Base-by-base conservation (phyloP, 192 early-diverging fungal species). In the Backusella psychrophila region DNA sequence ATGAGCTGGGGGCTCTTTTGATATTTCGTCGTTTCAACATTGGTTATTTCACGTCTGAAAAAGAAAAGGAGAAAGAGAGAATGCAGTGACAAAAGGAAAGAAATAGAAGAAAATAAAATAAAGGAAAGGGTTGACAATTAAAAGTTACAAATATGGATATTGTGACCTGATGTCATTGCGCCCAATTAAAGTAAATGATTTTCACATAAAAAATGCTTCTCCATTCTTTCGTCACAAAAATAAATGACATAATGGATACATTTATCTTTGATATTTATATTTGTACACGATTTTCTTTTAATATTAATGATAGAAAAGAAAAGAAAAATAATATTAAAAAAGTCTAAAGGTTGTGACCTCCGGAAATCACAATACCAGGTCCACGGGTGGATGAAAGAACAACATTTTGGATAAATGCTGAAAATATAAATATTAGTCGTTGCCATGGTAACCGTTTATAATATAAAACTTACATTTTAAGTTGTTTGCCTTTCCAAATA, bases 331-430 rank as follows among this genome's bases (percentile, higher is more conserved):
- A 63, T 29, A 63, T 29, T 63, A 63, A 63, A 26, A 63, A 56
- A 41, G 34, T 78, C 70, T 78, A 78, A 26, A 78, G 71, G 44
- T 36, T 46, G 39, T 79, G 83, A 33, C 86, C 89, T 75, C 83
- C 86, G 35, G 85, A 83, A 52, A 93, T 77, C 26, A 85, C 88
- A 66, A 93, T 80, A 29, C 90, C 91, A 11, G 91, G 91, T 42
- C 90, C 91, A 49, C 88, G 90, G 6, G 91, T 93, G 9, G 90
- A 91, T 75, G 89, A 89, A 17, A 93, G 80, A 53, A 85, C 85
- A 7, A 91, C 86, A 44, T 90, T 89, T 71, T 84, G 84, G 69
- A 93, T 81, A 71, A 91, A 87, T 8, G 85, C 87, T 80, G 70
- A 66, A 75, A 53, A 15, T 42, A 39, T 15, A 36, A 38, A 4